Conservation (phyloP, 805 yeast genomes). For the Yarrowia alimentaria region DNA sequence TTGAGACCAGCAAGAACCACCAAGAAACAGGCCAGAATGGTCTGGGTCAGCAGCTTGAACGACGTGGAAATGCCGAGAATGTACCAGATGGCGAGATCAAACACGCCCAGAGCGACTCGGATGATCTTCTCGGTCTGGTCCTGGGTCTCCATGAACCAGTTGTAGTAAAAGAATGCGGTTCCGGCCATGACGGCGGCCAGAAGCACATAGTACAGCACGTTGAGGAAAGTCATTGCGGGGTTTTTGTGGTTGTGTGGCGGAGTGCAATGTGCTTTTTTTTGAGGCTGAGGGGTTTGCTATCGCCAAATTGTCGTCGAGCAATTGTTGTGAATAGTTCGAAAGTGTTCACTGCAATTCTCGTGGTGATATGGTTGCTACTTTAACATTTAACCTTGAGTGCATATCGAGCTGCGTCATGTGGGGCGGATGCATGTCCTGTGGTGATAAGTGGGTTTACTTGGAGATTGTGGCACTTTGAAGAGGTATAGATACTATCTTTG, state of each 20-base stretch:
- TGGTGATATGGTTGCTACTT: too few relatives aligned
- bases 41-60: conserved; percentile 21
- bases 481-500: too few relatives aligned
- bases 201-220: conserved; percentile 16
- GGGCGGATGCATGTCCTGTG: too few relatives aligned
- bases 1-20: conserved; percentile 14
- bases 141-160: conserved; percentile 15
- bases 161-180: conserved; percentile 22
- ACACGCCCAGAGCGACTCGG: conserved; percentile 13
- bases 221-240: conserved; percentile 9
- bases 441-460: too few relatives aligned
- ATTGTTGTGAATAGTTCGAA: too few relatives aligned
- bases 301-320: too few relatives aligned
- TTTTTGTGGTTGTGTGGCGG: not conserved
- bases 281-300: too few relatives aligned
- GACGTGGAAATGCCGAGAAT: conserved; percentile 18
- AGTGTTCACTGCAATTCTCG: too few relatives aligned
- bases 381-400: too few relatives aligned
- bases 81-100: conserved; percentile 22
- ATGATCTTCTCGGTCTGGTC: conserved; percentile 21
- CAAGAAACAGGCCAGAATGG: conserved; percentile 16
- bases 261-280: too few relatives aligned
- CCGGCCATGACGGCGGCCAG: conserved; percentile 23
- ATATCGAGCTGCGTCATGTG: too few relatives aligned
- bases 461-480: too few relatives aligned